Percentiles rank a stretch among this genome's conserved stretches.
Conservation (phyloP, 192 early-diverging fungal genomes). For the Coemansia sp. region DNA sequence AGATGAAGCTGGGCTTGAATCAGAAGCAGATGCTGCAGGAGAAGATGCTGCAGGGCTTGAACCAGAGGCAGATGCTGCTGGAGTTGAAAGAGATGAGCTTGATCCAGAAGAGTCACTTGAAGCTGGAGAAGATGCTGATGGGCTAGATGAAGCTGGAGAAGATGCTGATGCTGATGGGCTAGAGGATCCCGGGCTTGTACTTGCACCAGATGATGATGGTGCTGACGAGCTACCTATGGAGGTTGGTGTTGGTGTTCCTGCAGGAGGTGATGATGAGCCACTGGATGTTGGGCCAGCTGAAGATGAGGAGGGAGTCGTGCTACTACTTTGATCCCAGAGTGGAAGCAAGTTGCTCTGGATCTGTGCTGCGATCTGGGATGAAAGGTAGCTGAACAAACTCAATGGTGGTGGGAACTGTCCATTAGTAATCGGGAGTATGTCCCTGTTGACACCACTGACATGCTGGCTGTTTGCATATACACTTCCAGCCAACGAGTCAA, state of each 20-base stretch:
- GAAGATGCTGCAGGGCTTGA: too few relatives aligned
- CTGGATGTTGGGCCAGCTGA: not conserved
- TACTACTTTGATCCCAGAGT: not conserved
- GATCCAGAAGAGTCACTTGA: too few relatives aligned
- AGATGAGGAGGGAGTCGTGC: not conserved
- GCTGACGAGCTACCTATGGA: constrained; percentile 1
- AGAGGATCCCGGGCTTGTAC: not conserved
- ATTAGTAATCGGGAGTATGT: not conserved
- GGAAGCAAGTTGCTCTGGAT: constrained; percentile 11
- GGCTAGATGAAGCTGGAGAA: constrained; percentile 2
- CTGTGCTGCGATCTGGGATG: constrained; percentile 8
- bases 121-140: too few relatives aligned
- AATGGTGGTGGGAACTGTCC: constrained; percentile 5
- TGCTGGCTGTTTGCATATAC: not conserved
- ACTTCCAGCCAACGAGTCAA: constrained; percentile 15
- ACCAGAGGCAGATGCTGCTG: too few relatives aligned
- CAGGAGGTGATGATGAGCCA: not conserved
- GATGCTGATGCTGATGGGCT: constrained; percentile 6
- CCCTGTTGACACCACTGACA: not conserved
- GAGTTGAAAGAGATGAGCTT: too few relatives aligned
- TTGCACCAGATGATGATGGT: not conserved
- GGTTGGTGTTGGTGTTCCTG: not conserved
- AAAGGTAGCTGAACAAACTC: constrained; percentile 26
- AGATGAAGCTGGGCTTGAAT: too few relatives aligned
- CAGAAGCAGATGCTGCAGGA: too few relatives aligned